Evolutionary conservation across 179 eudicot genomes (phyloP), one percentile per base, ranked within the genome.

Genomic region (Patellifolia procumbens): DNA sequence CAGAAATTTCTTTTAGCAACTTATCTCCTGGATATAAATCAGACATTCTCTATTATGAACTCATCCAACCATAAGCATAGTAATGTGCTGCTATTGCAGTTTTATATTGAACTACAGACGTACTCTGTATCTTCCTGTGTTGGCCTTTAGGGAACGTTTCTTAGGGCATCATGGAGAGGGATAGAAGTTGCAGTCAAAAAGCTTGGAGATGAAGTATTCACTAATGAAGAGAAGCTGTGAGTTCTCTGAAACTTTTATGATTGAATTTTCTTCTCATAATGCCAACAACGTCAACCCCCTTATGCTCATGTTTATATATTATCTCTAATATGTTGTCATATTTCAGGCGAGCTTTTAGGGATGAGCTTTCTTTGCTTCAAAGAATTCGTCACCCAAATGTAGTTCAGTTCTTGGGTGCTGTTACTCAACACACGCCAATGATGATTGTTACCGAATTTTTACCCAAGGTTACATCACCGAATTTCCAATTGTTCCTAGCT

Each of bases 361-460:
- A 95, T 70, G 99, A 95, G 85, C 97, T 94, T 80, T 88, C 88
- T 16, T 83, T 95, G 83, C 95, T 93, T 88, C 99, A 93, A 84
- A 91, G 89, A 70, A 87, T 95, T 73, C 85, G 97, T 10, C 99
- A 95, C 80, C 97, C 97, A 81, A 95, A 95, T 69, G 97, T 91
- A 20, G 99, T 95, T 63, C 99, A 95, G 76, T 95, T 95, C 86
- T 84, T 95, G 73, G 99, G 99, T 74, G 99, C 97, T 58, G 99
- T 95, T 59, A 95, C 99, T 79, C 99, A 95, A 83, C 93, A 89
- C 80, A 85, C 84, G 71, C 99, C 99, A 60, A 93, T 95, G 97
- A 95, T 95, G 99, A 95, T 95, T 76, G 91, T 93, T 39, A 92
- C 93, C 19, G 97, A 95, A 81, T 95, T 89, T 76, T 80, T 95